Conservation (phyloP, 352 stramenopile genomes). For the Globisporangium polare region DNA sequence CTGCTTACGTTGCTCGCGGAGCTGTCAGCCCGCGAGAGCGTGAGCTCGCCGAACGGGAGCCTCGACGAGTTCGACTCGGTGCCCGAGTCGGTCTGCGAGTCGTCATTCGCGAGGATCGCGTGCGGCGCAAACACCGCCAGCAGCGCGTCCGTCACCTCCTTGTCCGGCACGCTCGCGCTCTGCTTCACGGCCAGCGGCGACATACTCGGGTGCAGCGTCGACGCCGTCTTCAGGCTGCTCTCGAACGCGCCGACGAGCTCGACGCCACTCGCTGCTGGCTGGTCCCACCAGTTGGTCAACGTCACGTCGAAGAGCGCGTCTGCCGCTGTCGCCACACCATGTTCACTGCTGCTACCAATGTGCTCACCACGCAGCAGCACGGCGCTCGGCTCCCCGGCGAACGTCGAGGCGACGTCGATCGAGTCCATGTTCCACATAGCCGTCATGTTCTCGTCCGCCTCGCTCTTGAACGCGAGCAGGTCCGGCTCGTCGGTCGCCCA, state of each 20-base stretch:
- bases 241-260: not conserved
- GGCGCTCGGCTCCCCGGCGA: slow-evolving; percentile 12
- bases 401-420: slow-evolving; percentile 17
- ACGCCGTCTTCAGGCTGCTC: not conserved
- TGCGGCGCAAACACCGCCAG: slow-evolving; percentile 25
- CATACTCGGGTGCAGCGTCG: slow-evolving; percentile 6
- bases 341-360: not conserved
- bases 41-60: slow-evolving; percentile 4
- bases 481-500: slow-evolving; percentile 17
- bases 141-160: slow-evolving; percentile 21
- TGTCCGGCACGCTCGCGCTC: slow-evolving; percentile 8
- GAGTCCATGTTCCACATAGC: slow-evolving; percentile 29
- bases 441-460: slow-evolving; percentile 25
- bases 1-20: slow-evolving; percentile 4
- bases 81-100: slow-evolving; percentile 25
- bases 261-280: not conserved
- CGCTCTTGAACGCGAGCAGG: slow-evolving; percentile 7
- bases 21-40: slow-evolving; percentile 1
- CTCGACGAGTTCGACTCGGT: slow-evolving; percentile 9
- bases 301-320: slow-evolving; percentile 11
- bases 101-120: slow-evolving; percentile 19
- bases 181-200: slow-evolving; percentile 16
- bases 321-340: not conserved
- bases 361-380: not conserved
- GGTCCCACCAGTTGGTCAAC: slow-evolving; percentile 9